These are phyloP conservation scores for Fusarium buxicola DNA, from an alignment of 2,329 filamentous ascomycete species.

Conservation along the genomic window DNA sequence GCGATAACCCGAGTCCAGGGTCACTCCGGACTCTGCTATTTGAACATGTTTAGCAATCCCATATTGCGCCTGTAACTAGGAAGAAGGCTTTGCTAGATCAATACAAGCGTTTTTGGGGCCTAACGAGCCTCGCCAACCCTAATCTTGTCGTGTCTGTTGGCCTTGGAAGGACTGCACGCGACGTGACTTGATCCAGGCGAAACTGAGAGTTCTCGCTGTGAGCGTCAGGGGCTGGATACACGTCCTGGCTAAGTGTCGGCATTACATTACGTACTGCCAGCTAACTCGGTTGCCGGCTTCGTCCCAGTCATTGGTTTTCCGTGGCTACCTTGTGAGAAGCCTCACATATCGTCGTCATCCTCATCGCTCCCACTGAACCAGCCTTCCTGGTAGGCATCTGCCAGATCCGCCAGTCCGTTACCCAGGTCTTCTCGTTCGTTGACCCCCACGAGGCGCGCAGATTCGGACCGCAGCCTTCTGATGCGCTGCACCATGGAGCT, in stretches of 20 bases:
- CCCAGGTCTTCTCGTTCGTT: slow-evolving; percentile 88
- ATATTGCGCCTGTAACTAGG: slow-evolving; percentile 46
- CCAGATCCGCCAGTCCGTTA: slow-evolving; percentile 83
- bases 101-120: slow-evolving; percentile 44
- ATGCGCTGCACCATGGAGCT: slow-evolving; percentile 77
- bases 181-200: background rate
- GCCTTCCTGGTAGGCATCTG: slow-evolving; percentile 89
- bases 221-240: background rate
- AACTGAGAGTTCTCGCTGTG: background rate
- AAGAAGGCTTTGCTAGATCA: slow-evolving; percentile 46
- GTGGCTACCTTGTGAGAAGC: background rate
- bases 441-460: slow-evolving; percentile 71
- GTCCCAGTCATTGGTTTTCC: background rate
- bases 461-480: slow-evolving; percentile 72
- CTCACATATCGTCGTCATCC: slow-evolving; percentile 69
- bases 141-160: background rate
- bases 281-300: background rate
- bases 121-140: slow-evolving; percentile 17
- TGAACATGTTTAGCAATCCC: slow-evolving; percentile 24
- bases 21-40: slow-evolving; percentile 1
- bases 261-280: background rate
- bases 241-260: background rate
- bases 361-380: slow-evolving; percentile 84
- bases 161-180: background rate
- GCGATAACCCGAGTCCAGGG: slow-evolving; percentile 11